Percentiles rank a stretch among this genome's conserved stretches.
Conservation (phyloP, 2,329 filamentous ascomycete genomes). For the Aspergillus sp. region DNA sequence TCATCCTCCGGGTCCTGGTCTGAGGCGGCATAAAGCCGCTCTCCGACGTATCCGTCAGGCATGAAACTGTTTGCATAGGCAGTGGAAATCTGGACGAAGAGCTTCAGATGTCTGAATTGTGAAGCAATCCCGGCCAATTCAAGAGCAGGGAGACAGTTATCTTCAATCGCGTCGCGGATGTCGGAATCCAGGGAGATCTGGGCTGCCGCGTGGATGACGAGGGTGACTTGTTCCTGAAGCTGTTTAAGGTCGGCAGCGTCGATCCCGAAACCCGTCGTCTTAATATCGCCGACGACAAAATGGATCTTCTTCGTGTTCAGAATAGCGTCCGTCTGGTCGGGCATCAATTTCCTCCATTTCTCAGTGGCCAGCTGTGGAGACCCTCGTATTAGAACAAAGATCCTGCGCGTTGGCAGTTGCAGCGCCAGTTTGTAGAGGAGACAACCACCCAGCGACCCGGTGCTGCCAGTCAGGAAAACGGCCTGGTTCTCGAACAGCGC, state of each 20-base stretch:
- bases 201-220: slow-evolving; percentile 25
- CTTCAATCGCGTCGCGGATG: slow-evolving; percentile 18
- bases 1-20: slow-evolving; percentile 20
- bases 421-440: slow-evolving; percentile 24
- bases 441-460: slow-evolving; percentile 24
- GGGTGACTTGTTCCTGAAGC: slow-evolving; percentile 20
- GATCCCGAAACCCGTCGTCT: slow-evolving; percentile 17
- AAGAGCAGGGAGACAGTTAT: slow-evolving; percentile 23
- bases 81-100: slow-evolving; percentile 22
- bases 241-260: slow-evolving; percentile 6
- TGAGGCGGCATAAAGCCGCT: slow-evolving; percentile 15
- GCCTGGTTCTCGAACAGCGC: slow-evolving; percentile 16
- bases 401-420: slow-evolving; percentile 22
- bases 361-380: slow-evolving; percentile 14
- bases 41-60: slow-evolving; percentile 19
- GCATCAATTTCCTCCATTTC: slow-evolving; percentile 22
- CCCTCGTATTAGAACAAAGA: slow-evolving; percentile 21
- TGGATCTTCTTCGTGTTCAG: slow-evolving; percentile 17
- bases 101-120: slow-evolving; percentile 17
- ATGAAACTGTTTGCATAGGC: slow-evolving; percentile 24
- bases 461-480: slow-evolving; percentile 22
- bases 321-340: slow-evolving; percentile 17
- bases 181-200: slow-evolving; percentile 21
- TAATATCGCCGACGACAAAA: slow-evolving; percentile 22
- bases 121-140: slow-evolving; percentile 20